These are phyloP conservation scores for Vicia faba DNA, from an alignment of 306 rosid species.

Conservation along the genomic window DNA sequence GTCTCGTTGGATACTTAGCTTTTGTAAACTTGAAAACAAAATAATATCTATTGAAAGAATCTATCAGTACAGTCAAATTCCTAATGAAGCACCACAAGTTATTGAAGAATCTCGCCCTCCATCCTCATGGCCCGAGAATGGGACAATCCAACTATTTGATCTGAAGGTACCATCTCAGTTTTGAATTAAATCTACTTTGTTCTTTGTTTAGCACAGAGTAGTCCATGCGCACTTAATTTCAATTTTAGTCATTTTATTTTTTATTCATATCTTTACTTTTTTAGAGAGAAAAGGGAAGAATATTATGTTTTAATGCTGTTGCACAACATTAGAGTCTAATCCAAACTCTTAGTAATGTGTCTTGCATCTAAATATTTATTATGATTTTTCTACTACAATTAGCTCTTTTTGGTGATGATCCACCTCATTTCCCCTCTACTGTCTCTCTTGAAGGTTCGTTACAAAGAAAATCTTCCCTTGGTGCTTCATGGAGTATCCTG, in stretches of 20 bases:
- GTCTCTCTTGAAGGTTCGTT: slow-evolving; percentile 66
- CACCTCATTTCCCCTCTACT: neutral
- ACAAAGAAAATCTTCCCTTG: slow-evolving; percentile 88
- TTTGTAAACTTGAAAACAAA: slow-evolving; percentile 98
- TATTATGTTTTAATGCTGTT: neutral
- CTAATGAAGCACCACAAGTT: slow-evolving; percentile 72
- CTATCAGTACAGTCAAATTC: slow-evolving; percentile 89
- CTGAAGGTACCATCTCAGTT: slow-evolving; percentile 62
- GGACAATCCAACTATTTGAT: slow-evolving; percentile 71
- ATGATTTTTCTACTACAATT: slow-evolving; percentile 13
- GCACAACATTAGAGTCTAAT: slow-evolving; percentile 26
- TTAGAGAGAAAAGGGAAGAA: neutral
- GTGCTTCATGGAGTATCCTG: slow-evolving; percentile 86
- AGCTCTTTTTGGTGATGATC: slow-evolving; percentile 20
- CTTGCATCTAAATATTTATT: slow-evolving; percentile 5
- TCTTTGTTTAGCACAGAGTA: slow-evolving; percentile 22
- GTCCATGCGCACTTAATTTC: neutral
- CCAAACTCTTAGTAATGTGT: neutral
- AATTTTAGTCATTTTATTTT: neutral
- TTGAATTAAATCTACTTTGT: slow-evolving; percentile 5
- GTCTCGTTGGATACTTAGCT: slow-evolving; percentile 95
- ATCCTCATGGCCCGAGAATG: slow-evolving; percentile 79
- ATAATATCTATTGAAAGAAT: slow-evolving; percentile 95
- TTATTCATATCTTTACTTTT: neutral
- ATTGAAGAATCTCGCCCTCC: slow-evolving; percentile 78